Conservation (phyloP, 2,329 filamentous ascomycete genomes). For the Penicillium palitans region DNA sequence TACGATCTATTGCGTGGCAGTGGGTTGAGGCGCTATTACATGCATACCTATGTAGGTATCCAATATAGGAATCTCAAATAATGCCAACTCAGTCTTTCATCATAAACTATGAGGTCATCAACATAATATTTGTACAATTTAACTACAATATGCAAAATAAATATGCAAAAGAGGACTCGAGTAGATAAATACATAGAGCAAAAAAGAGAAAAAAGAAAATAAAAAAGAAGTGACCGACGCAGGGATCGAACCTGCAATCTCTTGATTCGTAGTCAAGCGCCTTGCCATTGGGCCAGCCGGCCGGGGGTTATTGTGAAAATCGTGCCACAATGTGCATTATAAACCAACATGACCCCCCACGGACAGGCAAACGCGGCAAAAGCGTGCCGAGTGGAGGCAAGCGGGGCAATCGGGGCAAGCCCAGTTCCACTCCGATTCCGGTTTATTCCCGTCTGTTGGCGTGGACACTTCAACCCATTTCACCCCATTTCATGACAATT, state of each 20-base stretch:
- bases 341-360: not conserved
- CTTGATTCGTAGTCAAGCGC: slow-evolving; percentile 56
- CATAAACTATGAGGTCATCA: not conserved
- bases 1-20: not conserved
- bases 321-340: fast-evolving
- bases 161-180: not conserved
- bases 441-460: slow-evolving; percentile 9
- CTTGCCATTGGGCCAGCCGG: slow-evolving; percentile 51
- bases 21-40: not conserved
- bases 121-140: too few relatives aligned
- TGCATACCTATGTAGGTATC: not conserved
- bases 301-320: slow-evolving; percentile 7
- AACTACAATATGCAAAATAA: too few relatives aligned
- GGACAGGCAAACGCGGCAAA: slow-evolving; percentile 15
- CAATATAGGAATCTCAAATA: not conserved
- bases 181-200: not conserved
- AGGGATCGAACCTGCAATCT: slow-evolving; percentile 52
- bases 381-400: slow-evolving; percentile 27
- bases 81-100: not conserved
- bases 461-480: too few relatives aligned
- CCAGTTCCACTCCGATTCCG: slow-evolving; percentile 1
- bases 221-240: slow-evolving; percentile 39
- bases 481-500: not conserved
- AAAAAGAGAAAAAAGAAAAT: not conserved
- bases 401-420: not conserved